phyloP scores from a whole-genome alignment of 176 grass and related monocot genomes.

The Sorghum bicolor region DNA sequence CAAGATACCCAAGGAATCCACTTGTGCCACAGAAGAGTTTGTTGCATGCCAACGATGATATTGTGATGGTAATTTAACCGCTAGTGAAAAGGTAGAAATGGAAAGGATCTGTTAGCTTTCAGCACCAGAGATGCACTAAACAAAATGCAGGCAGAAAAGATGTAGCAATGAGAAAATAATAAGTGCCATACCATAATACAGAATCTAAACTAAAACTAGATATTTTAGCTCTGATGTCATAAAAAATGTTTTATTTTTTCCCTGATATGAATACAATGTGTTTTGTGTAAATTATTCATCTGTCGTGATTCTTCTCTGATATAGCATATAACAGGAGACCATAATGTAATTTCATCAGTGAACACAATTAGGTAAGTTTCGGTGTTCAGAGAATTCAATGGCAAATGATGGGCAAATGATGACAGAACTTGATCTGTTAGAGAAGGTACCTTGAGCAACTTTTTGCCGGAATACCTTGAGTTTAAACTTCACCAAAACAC shows the following conservation, averaged over 20 bases:
- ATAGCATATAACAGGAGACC: neutral
- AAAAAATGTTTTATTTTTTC: neutral
- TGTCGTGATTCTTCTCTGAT: conserved; percentile 9
- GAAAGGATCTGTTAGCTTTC: conserved; percentile 38
- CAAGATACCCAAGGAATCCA: conserved; percentile 67
- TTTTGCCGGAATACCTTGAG: conserved; percentile 85
- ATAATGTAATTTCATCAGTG: neutral
- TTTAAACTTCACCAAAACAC: conserved; percentile 64
- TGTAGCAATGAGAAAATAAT: neutral
- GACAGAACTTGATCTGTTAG: conserved; percentile 12
- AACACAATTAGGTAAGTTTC: neutral
- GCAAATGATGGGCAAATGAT: neutral
- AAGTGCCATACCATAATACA: neutral
- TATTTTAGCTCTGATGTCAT: neutral
- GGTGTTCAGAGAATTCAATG: neutral
- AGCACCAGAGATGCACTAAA: neutral
- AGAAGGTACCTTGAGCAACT: conserved; percentile 56
- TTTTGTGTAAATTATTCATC: conserved; percentile 7
- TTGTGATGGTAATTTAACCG: conserved; percentile 74
- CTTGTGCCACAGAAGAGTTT: conserved; percentile 71
- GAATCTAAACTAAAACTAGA: conserved; percentile 22
- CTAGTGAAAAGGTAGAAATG: conserved; percentile 44
- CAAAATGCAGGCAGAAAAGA: neutral
- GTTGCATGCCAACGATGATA: conserved; percentile 73
- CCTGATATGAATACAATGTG: neutral